Evolutionary conservation across 2,329 filamentous ascomycete genomes (phyloP).

Genomic region (Diaporthe ampelina): DNA sequence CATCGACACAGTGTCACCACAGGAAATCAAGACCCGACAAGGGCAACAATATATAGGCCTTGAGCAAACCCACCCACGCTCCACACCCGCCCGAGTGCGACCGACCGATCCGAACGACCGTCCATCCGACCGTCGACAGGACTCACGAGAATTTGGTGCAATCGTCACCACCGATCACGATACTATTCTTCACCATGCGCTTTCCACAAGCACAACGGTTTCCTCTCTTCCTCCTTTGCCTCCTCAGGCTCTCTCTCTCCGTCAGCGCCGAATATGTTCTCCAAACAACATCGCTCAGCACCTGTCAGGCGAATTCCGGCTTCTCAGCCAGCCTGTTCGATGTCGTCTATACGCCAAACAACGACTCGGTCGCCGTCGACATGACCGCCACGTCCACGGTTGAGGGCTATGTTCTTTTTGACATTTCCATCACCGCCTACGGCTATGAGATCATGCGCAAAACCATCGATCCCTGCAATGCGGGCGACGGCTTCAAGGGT

Average conservation of each 20-base stretch:
- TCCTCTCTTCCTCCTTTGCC: slow-evolving; percentile 33
- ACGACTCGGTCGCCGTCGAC: slow-evolving; percentile 74
- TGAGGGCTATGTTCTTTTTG: slow-evolving; percentile 79
- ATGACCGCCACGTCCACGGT: slow-evolving; percentile 82
- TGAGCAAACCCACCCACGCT: slow-evolving; percentile 12
- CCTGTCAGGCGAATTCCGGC: slow-evolving; percentile 81
- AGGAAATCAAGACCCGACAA: slow-evolving; percentile 7
- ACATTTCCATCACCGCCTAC: slow-evolving; percentile 79
- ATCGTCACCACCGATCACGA: slow-evolving; percentile 13
- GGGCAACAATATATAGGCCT: slow-evolving; percentile 21
- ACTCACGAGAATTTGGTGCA: neutral
- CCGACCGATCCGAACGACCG: slow-evolving; percentile 11
- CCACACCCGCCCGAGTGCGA: slow-evolving; percentile 16
- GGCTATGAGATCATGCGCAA: slow-evolving; percentile 75
- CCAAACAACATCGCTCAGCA: slow-evolving; percentile 73
- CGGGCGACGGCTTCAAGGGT: slow-evolving; percentile 66
- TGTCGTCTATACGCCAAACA: slow-evolving; percentile 77
- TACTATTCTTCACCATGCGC: slow-evolving; percentile 34
- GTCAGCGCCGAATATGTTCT: slow-evolving; percentile 46
- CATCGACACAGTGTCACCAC: neutral
- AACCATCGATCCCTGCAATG: slow-evolving; percentile 77
- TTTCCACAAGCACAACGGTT: slow-evolving; percentile 33
- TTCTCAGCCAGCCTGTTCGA: slow-evolving; percentile 87
- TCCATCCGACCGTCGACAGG: neutral
- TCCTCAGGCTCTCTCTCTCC: slow-evolving; percentile 42